These are phyloP conservation scores for Leccinum subgranulosum DNA, from an alignment of 768 basidiomycete species.

Conservation along the genomic window DNA sequence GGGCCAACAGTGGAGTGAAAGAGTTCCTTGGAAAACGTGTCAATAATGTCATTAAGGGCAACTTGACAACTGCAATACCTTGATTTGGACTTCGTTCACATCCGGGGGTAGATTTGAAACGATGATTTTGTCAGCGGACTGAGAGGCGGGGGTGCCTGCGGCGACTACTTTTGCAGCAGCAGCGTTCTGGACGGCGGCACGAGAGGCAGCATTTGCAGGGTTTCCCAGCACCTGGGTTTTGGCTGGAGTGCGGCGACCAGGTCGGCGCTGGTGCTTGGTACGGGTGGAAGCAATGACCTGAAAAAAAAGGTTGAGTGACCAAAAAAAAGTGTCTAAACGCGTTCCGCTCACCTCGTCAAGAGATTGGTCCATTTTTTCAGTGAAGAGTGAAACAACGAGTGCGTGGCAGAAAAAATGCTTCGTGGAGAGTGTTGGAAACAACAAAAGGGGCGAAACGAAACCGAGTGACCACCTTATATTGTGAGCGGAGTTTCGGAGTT, in stretches of 20 bases:
- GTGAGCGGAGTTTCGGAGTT: conserved; percentile 27
- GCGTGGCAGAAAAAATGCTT: neutral
- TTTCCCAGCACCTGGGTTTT: conserved; percentile 64
- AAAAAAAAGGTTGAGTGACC: conserved; percentile 9
- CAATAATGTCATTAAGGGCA: neutral
- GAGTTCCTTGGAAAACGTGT: conserved; percentile 65
- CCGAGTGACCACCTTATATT: conserved; percentile 16
- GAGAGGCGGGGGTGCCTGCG: conserved; percentile 37
- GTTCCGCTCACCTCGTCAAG: conserved; percentile 69
- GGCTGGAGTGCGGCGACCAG: conserved; percentile 43
- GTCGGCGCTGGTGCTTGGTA: conserved; percentile 40
- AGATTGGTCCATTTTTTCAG: conserved; percentile 67
- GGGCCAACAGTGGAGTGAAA: conserved; percentile 90
- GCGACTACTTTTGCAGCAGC: conserved; percentile 41
- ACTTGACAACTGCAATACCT: conserved; percentile 48
- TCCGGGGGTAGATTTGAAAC: conserved; percentile 92
- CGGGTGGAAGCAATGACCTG: conserved; percentile 65
- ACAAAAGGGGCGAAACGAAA: conserved; percentile 29
- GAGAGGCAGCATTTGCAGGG: conserved; percentile 45
- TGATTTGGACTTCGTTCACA: conserved; percentile 91
- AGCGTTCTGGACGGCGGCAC: conserved; percentile 48
- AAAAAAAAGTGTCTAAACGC: conserved; percentile 5
- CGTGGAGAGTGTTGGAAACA: conserved; percentile 19
- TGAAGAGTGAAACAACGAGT: neutral
- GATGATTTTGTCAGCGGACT: conserved; percentile 81